Base-by-base conservation (phyloP, 441 rosid genomes). In the Gossypium gossypioides region DNA sequence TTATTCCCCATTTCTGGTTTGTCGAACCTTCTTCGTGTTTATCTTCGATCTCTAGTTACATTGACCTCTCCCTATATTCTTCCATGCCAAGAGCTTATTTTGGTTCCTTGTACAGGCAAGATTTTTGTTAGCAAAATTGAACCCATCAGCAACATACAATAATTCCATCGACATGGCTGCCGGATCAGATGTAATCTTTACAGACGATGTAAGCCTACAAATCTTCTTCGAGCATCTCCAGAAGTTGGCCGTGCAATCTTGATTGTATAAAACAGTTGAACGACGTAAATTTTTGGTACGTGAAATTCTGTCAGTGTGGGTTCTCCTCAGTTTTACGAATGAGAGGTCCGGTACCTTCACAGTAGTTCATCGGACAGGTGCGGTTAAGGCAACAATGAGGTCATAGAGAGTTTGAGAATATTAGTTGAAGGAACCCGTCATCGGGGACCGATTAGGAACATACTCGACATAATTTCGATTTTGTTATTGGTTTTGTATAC, bases 211-310 rank as follows among this genome's bases (percentile, higher is more conserved):
- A 72, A 92, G 94, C 86, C 89, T 94, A 72, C 97, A 90, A 85
- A 97, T 94, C 55, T 94, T 94, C 79, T 83, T 92, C 6, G 94
- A 94, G 84, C 99, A 94, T 85, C 97, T 94, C 65, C 96, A 89
- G 84, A 90, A 90, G 89, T 84, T 94, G 83, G 97, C 99, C 52
- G 99, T 96, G 79, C 99, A 96, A 83, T 89, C 99, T 75, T 96
- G 89, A 83, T 51, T 48, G 71, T 48, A 24, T 19, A 56, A 54
- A 55, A 55, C 32, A 18, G 68, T 63, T 51, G 21, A 64, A 72
- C 64, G 54, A 44, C 54, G 7, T 46, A 15, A 44, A 27, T 21
- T 72, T 29, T 55, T 7, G 60, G n/a, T 21, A 22, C 6, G 40
- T 54, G 52, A 63, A 27, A 56, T 56, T 25, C 46, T 40, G 46